phyloP scores from a whole-genome alignment of 2,329 filamentous ascomycete genomes.

The Fusarium nematophilum region DNA sequence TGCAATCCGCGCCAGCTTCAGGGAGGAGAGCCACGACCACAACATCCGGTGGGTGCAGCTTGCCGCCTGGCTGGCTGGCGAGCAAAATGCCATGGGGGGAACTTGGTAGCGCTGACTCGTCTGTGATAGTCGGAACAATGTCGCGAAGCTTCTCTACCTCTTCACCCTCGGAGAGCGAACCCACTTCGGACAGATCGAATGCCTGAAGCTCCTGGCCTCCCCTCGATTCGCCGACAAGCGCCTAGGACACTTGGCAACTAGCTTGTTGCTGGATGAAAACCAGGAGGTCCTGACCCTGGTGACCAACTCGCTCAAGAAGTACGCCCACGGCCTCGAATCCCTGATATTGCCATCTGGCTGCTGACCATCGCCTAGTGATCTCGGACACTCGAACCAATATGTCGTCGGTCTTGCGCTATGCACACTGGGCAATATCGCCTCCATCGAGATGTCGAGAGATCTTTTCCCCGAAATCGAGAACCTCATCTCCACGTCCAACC shows the following conservation, averaged over 20 bases:
- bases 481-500: constrained; percentile 91
- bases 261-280: constrained; percentile 96
- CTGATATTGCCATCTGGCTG: constrained; percentile 1
- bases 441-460: constrained; percentile 97
- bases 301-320: constrained; percentile 98
- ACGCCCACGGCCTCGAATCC: constrained; percentile 44
- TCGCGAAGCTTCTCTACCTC: constrained; percentile 96
- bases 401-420: constrained; percentile 96
- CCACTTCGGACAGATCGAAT: constrained; percentile 99
- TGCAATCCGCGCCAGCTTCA: constrained; percentile 95
- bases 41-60: constrained; percentile 77
- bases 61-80: not conserved
- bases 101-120: constrained; percentile 23
- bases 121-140: constrained; percentile 87
- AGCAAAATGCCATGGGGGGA: not conserved
- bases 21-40: constrained; percentile 94
- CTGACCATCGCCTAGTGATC: constrained; percentile 70
- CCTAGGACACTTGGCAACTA: constrained; percentile 93
- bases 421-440: constrained; percentile 97
- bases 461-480: constrained; percentile 96
- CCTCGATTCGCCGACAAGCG: constrained; percentile 98
- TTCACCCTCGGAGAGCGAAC: constrained; percentile 98
- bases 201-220: constrained; percentile 94
- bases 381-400: constrained; percentile 98
- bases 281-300: constrained; percentile 97